A percentile compares a stretch with the other conserved stretches of the same genome.
Evolutionary conservation across 2,329 filamentous ascomycete species (phyloP).

Genomic region (Onygenales sp.): DNA sequence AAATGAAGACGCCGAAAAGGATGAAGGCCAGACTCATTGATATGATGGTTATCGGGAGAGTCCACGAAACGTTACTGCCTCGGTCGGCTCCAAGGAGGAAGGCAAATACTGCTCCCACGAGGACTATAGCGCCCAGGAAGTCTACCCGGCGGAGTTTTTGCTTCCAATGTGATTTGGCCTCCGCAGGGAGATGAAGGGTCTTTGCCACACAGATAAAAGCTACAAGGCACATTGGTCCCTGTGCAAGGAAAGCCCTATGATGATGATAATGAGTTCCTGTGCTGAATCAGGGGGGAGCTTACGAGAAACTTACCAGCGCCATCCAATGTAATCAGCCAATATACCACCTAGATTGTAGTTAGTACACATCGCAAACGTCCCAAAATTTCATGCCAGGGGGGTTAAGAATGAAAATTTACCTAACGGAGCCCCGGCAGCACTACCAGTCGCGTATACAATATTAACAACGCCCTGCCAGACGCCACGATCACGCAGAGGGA

Average conservation of each 20-base stretch:
- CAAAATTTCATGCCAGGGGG: background rate
- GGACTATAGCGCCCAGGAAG: conserved; percentile 59
- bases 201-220: conserved; percentile 56
- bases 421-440: conserved; percentile 58
- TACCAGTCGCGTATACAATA: conserved; percentile 60
- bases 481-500: conserved; percentile 59
- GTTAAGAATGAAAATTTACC: conserved; percentile 28
- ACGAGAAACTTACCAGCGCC: conserved; percentile 52
- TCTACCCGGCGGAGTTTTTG: conserved; percentile 60
- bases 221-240: conserved; percentile 58
- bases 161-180: conserved; percentile 53
- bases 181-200: conserved; percentile 52
- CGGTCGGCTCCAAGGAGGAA: conserved; percentile 63
- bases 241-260: conserved; percentile 57
- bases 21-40: conserved; percentile 47
- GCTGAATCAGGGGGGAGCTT: conserved; percentile 8
- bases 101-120: conserved; percentile 56
- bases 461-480: conserved; percentile 69
- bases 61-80: conserved; percentile 65
- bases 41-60: conserved; percentile 46
- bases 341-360: conserved; percentile 41
- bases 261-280: conserved; percentile 3
- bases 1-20: conserved; percentile 57
- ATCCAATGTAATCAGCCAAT: conserved; percentile 63
- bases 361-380: conserved; percentile 5